These are phyloP conservation scores for Arthrobotrys conoides DNA, from an alignment of 2,329 filamentous ascomycete genomes.

Conservation along the genomic window DNA sequence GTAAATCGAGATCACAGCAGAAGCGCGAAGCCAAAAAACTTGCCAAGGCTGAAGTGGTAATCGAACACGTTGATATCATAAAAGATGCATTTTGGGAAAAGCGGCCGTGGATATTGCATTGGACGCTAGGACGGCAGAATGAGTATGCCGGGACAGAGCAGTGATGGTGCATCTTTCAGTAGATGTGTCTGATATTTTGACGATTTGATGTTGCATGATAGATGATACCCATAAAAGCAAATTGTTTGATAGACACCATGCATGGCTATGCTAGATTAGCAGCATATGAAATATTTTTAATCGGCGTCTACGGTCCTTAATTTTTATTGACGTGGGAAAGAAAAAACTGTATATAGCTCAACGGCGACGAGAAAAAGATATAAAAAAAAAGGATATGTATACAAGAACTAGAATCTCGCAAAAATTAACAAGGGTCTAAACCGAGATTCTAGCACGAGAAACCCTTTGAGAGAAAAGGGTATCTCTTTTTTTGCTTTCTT, in stretches of 20 bases:
- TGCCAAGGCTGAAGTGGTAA: slow-evolving; percentile 82
- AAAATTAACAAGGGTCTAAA: slow-evolving; percentile 59
- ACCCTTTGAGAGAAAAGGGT: neutral
- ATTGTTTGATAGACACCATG: neutral
- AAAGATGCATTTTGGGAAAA: slow-evolving; percentile 93
- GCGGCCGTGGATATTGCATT: slow-evolving; percentile 84
- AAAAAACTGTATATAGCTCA: slow-evolving; percentile 57
- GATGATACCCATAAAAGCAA: slow-evolving; percentile 25
- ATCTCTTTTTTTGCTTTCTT: slow-evolving; percentile 60
- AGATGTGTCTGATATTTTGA: neutral
- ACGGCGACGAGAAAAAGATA: slow-evolving; percentile 15
- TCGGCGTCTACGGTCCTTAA: slow-evolving; percentile 16
- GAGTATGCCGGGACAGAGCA: slow-evolving; percentile 55
- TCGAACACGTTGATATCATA: slow-evolving; percentile 94
- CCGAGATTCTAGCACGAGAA: slow-evolving; percentile 51
- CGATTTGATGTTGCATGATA: neutral
- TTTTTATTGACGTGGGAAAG: neutral
- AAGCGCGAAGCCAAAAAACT: slow-evolving; percentile 85
- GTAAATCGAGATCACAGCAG: slow-evolving; percentile 81
- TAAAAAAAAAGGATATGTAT: slow-evolving; percentile 56
- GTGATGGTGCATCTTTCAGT: neutral
- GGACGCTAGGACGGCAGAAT: slow-evolving; percentile 48
- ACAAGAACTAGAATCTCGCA: slow-evolving; percentile 57
- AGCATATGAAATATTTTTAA: neutral
- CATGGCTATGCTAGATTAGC: too few species aligned